Evolutionary conservation across 495 filamentous ascomycete genomes (phyloP).

Genomic region (Podospora pseudocomata): DNA sequence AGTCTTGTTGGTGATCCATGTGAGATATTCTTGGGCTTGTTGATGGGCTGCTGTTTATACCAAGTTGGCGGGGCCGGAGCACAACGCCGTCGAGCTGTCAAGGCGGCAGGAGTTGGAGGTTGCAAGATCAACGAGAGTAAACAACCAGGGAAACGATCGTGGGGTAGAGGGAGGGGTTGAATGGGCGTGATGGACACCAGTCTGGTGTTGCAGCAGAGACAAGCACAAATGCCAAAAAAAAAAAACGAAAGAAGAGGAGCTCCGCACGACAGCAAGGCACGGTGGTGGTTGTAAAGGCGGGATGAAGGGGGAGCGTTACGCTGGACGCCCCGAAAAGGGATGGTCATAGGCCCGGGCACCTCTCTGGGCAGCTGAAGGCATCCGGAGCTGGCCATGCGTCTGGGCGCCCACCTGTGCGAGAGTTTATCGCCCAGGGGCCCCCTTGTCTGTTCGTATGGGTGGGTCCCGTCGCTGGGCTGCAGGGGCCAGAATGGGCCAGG

Average conservation of each 20-base stretch:
- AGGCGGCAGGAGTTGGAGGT: not conserved
- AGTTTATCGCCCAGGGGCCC: not conserved
- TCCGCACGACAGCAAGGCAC: not conserved
- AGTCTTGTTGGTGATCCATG: conserved; percentile 25
- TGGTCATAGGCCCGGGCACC: conserved; percentile 1
- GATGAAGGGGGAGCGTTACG: conserved; percentile 2
- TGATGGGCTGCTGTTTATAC: not conserved
- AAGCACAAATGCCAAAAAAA: not conserved
- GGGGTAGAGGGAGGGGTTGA: not conserved
- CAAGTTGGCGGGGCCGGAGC: not conserved
- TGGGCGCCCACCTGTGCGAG: not conserved
- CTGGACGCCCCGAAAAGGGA: conserved; percentile 2
- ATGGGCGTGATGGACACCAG: not conserved
- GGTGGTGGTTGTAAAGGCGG: not conserved
- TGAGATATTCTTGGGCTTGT: not conserved
- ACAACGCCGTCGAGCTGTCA: not conserved
- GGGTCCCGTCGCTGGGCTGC: not conserved
- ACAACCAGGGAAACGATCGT: not conserved
- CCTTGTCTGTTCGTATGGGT: not conserved
- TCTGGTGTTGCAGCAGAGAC: not conserved
- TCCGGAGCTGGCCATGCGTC: not conserved
- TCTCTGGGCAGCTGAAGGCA: conserved; percentile 1
- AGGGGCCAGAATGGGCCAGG: not conserved
- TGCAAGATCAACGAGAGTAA: not conserved
- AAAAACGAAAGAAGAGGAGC: not conserved